Base-by-base conservation (phyloP, 1,284 basidiomycete genomes). In the Puccinia brachypodii region DNA sequence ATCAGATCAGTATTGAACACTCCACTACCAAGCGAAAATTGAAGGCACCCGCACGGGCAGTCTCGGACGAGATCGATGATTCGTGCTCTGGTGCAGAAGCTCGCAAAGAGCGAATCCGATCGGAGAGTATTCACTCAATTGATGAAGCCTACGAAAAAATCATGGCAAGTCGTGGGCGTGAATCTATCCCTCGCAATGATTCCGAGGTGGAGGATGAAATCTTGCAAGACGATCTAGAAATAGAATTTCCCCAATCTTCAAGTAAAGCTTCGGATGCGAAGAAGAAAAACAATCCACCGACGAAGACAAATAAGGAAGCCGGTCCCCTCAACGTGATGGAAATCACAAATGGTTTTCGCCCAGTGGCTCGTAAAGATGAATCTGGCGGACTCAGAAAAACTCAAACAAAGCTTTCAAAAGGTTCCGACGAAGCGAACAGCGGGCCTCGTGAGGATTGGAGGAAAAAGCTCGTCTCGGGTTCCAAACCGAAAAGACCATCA, bases 131-230 rank as follows among this genome's bases (percentile, higher is more conserved):
- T 33, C 44, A 50, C 22, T 53, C 44, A 7, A 53, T 72, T 8
- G 44, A 50, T n/a, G 69, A 72, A 13, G 33, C 7, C 16, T 72
- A 8, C 33, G 69, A 53, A 11, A 14, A 72, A 50, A 72, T 50
- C 42, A 19, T 53, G 47, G n/a, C 25, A 33, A 33, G 13, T 25
- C n/a, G 19, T 11, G 9, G 50, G 14, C 42, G 25, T 31, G 16
- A 36, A 53, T 28, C 42, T 14, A n/a, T 2, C 28, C 33, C 42
- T 16, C 28, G 28, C 8, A 6, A 53, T 53, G 33, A 53, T 2
- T 36, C 69, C 9, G 38, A 68, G 1, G 40, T 68, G 36, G 64
- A 68, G 19, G 64, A 68, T 25, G 64, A 68, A 68, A 68, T 68
- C 40, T 16, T 36, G 33, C 33, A 36, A 66, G 62, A 62, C 60